Conservation (phyloP, 768 basidiomycete species). For the Cystofilobasidium bisporidii region DNA sequence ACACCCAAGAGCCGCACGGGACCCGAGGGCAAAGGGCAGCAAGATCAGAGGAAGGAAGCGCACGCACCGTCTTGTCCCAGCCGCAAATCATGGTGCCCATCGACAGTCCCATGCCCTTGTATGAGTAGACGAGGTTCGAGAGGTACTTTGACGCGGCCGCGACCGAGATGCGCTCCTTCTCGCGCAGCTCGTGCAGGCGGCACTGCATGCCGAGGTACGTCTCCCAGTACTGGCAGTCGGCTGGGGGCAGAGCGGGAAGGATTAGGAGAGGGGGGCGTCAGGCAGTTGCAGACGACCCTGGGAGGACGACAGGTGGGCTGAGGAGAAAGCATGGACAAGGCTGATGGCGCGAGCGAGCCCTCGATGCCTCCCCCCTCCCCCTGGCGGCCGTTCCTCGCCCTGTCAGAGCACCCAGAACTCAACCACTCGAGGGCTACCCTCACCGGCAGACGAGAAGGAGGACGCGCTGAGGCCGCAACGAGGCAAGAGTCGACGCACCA, state of each 20-base stretch:
- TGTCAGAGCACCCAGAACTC: too few relatives aligned
- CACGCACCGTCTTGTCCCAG: conserved; percentile 90
- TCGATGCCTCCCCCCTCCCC: too few relatives aligned
- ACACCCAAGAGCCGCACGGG: too few relatives aligned
- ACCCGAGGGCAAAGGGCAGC: too few relatives aligned
- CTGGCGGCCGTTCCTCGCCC: too few relatives aligned
- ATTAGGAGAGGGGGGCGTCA: neutral
- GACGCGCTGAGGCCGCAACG: neutral
- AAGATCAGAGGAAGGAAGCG: neutral
- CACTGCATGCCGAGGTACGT: conserved; percentile 98
- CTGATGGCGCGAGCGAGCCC: too few relatives aligned
- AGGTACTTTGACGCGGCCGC: conserved; percentile 98
- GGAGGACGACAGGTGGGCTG: too few relatives aligned
- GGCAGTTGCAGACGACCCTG: too few relatives aligned
- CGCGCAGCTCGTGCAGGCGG: conserved; percentile 88
- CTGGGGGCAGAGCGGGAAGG: conserved; percentile 14
- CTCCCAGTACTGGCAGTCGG: conserved; percentile 47
- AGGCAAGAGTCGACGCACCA: conserved; percentile 48
- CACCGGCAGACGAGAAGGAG: neutral
- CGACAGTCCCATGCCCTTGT: conserved; percentile 98
- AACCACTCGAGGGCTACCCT: too few relatives aligned
- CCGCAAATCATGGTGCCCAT: conserved; percentile 99
- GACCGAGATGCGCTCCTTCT: conserved; percentile 90
- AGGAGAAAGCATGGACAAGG: too few relatives aligned
- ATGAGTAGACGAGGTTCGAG: conserved; percentile 90